Conservation (phyloP, 2,329 filamentous ascomycete species). For the Pseudogymnoascus sp. region DNA sequence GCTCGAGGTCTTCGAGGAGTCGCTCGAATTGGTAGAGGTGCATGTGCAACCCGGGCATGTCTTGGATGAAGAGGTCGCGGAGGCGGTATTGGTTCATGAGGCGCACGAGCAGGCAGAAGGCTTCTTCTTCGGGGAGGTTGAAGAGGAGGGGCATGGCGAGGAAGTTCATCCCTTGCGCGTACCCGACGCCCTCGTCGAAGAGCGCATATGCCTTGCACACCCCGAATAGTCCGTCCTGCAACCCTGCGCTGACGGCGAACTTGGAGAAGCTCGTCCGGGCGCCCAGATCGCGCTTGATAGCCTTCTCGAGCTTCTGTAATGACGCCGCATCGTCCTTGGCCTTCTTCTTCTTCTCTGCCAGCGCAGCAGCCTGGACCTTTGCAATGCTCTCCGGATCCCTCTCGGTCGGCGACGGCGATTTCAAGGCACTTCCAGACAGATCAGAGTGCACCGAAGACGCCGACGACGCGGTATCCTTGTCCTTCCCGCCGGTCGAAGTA, state of each 20-base stretch:
- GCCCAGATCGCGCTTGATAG: slow-evolving; percentile 83
- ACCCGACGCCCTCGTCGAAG: slow-evolving; percentile 89
- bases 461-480: slow-evolving; percentile 68
- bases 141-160: slow-evolving; percentile 93
- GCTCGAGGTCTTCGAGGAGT: slow-evolving; percentile 86
- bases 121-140: slow-evolving; percentile 97
- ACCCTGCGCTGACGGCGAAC: slow-evolving; percentile 80
- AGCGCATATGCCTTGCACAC: slow-evolving; percentile 96
- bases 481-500: slow-evolving; percentile 49
- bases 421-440: slow-evolving; percentile 54
- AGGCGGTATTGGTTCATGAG: slow-evolving; percentile 96
- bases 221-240: slow-evolving; percentile 90
- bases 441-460: slow-evolving; percentile 80
- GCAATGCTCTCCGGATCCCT: slow-evolving; percentile 56
- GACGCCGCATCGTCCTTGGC: slow-evolving; percentile 68
- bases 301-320: slow-evolving; percentile 79
- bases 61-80: slow-evolving; percentile 85
- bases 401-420: slow-evolving; percentile 52
- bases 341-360: slow-evolving; percentile 67
- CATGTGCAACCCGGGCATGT: slow-evolving; percentile 93
- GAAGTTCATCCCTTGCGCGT: slow-evolving; percentile 98
- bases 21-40: slow-evolving; percentile 93
- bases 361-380: slow-evolving; percentile 57
- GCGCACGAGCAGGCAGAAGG: slow-evolving; percentile 85
- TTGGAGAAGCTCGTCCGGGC: slow-evolving; percentile 94